phyloP scores from a whole-genome alignment of 306 rosid species.

The Quillaja saponaria region DNA sequence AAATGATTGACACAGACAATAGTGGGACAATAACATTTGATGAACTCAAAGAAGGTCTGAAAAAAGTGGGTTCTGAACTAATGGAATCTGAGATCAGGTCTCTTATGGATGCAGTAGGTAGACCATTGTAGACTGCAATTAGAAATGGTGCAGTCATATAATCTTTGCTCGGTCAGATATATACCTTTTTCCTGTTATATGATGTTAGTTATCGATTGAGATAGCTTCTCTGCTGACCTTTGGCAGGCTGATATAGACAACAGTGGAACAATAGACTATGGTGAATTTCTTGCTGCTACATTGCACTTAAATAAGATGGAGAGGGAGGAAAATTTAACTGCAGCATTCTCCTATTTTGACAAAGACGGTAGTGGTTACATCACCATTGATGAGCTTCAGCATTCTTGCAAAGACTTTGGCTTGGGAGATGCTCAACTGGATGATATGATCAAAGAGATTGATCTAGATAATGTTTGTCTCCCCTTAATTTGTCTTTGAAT shows the following conservation, averaged over 20 bases:
- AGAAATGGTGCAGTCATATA: background rate
- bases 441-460: conserved; percentile 70
- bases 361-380: conserved; percentile 88
- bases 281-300: conserved; percentile 92
- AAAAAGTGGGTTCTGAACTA: conserved; percentile 75
- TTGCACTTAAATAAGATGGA: conserved; percentile 87
- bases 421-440: conserved; percentile 73
- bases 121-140: conserved; percentile 28
- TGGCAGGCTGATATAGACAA: conserved; percentile 88
- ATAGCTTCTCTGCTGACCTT: conserved; percentile 21
- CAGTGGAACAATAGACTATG: conserved; percentile 83
- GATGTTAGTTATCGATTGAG: conserved; percentile 11
- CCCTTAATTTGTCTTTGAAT: background rate
- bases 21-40: conserved; percentile 86
- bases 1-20: conserved; percentile 80
- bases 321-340: conserved; percentile 82
- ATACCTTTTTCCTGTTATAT: background rate
- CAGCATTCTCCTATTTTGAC: conserved; percentile 84
- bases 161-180: too few relatives aligned
- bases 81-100: conserved; percentile 84
- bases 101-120: conserved; percentile 83
- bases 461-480: conserved; percentile 73
- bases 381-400: conserved; percentile 85
- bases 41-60: conserved; percentile 79
- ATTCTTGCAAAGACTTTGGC: conserved; percentile 75